Conservation (phyloP, 768 basidiomycete species). For the Hygrocybe punicea region DNA sequence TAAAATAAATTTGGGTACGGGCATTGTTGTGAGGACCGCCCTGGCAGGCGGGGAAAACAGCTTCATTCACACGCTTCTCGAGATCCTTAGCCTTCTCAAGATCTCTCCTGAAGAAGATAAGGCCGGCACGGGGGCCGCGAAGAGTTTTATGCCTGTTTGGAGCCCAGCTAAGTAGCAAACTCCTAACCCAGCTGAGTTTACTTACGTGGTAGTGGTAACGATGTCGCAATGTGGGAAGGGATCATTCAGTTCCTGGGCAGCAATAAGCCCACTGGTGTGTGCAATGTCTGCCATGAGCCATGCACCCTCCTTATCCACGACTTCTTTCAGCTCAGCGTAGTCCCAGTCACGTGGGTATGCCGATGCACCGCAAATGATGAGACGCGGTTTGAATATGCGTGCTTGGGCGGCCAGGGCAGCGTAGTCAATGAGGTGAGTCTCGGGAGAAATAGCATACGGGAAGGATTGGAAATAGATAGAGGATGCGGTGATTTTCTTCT, state of each 20-base stretch:
- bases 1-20: conserved; percentile 19
- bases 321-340: conserved; percentile 76
- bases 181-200: conserved; percentile 8
- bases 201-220: conserved; percentile 94
- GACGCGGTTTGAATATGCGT: conserved; percentile 89
- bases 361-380: conserved; percentile 96
- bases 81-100: conserved; percentile 76
- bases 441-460: conserved; percentile 82
- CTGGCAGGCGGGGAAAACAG: conserved; percentile 99
- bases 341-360: conserved; percentile 99
- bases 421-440: conserved; percentile 90
- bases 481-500: conserved; percentile 99
- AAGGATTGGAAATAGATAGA: conserved; percentile 99
- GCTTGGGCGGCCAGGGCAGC: conserved; percentile 75
- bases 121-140: conserved; percentile 93
- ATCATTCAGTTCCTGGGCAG: conserved; percentile 82
- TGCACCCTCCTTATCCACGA: conserved; percentile 82
- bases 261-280: conserved; percentile 93
- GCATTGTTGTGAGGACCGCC: conserved; percentile 99
- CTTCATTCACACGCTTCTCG: conserved; percentile 95
- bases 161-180: conserved; percentile 4
- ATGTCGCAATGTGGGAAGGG: conserved; percentile 97
- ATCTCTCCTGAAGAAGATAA: conserved; percentile 98
- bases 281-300: conserved; percentile 97
- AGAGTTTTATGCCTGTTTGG: conserved; percentile 89